Evolutionary conservation across 2,329 filamentous ascomycete species (phyloP), one percentile per base, ranked within the genome.

Genomic region (Pseudocercospora eumusae): DNA sequence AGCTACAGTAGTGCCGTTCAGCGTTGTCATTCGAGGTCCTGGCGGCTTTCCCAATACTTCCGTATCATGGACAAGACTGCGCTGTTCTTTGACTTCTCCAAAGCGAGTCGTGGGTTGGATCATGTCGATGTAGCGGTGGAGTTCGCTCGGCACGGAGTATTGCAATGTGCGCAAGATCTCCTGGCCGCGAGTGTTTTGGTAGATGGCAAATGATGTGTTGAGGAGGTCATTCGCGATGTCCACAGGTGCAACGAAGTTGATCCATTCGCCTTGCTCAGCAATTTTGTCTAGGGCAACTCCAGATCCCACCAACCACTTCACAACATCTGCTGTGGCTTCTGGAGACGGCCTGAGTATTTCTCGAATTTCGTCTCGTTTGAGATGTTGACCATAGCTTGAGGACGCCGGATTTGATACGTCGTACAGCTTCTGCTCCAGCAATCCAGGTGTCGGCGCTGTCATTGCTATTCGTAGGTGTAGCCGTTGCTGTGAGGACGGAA

Each of bases 341-440:
- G 76, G 71, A 2, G 78, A 75, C 0, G 86, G 85, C 18, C 82
- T 82, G 42, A 87, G 76, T 59, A 84, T 78, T 0, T 78, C 75
- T 28, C 82, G 81, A 36, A 89, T 73, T 68, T 88, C 81, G 33
- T 86, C 80, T n/a, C 82, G 82, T 61, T 82, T 85, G 75, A 90
- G 75, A 68, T 89, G 84, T 67, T 82, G 77, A 36, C 87, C 87
- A 71, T 90, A 90, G 20, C 76, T 78, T 1, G 79, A 74, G 66
- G 86, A 81, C 27, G 78, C 79, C 0, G 87, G 87, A 0, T 84
- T 85, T 0, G 87, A 88, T 28, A 89, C 79, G 45, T 86, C 82
- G 60, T 87, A 78, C 9, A 88, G 80, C 6, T 77, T 80, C 69
- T 84, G 80, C 71, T 89, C 85, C 58, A 89, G 82, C 5, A 67